Conservation (phyloP, 2,329 filamentous ascomycete genomes). For the Alternaria brassicicola region DNA sequence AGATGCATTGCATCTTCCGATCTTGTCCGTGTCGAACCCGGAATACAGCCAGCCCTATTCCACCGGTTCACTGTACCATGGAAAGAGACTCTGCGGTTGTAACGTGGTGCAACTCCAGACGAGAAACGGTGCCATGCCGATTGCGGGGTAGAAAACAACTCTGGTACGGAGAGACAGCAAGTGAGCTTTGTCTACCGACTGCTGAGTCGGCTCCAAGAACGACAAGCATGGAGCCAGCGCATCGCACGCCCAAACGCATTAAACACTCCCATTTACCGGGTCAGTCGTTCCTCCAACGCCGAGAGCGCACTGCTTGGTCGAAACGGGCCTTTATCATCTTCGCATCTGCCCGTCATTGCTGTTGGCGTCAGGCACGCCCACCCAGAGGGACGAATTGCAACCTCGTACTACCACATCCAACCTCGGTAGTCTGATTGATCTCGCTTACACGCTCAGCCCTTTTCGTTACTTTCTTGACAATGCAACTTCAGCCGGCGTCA, state of each 20-base stretch:
- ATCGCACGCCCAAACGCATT: neutral
- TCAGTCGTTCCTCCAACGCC: neutral
- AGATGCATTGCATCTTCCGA: neutral
- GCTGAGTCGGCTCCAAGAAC: neutral
- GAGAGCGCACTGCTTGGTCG: neutral
- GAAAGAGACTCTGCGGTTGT: neutral
- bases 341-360: slow-evolving; percentile 1
- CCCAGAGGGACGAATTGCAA: slow-evolving; percentile 1
- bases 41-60: neutral
- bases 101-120: neutral
- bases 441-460: neutral
- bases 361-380: slow-evolving; percentile 4
- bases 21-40: neutral
- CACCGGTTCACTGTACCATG: slow-evolving; percentile 4
- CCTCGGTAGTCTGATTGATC: neutral
- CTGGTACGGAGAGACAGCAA: neutral
- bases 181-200: neutral
- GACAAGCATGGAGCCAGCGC: neutral
- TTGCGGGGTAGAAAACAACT: slow-evolving; percentile 1
- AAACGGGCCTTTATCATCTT: slow-evolving; percentile 1
- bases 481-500: neutral
- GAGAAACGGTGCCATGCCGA: neutral
- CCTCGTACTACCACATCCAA: neutral
- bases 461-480: neutral
- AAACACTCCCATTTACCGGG: neutral